Base-by-base conservation (phyloP, 768 basidiomycete genomes). In the Phlegmacium glaucopus region DNA sequence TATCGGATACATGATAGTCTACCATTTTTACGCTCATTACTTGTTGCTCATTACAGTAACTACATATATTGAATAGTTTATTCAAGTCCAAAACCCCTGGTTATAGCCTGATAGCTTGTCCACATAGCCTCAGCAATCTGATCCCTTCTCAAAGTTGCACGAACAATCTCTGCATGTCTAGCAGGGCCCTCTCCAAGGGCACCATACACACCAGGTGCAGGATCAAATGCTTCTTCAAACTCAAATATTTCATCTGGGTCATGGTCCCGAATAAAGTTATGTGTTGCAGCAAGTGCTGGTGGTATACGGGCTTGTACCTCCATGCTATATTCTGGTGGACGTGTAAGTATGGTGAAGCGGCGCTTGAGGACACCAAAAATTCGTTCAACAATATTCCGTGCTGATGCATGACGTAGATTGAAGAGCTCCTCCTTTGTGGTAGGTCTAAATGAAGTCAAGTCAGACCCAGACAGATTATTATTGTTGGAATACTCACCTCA, bases 371-470 rank as follows among this genome's bases (percentile, higher is more conserved):
- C 62, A 43, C 70, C 70, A 62, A 71, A 72, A 27, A 71, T 69
- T 11, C 50, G 54, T 48, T 72, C 68, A 47, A 73, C 55, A 26
- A 71, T 59, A 63, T 72, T 76, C 1, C 59, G 61, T 37, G 62
- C 64, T 46, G 58, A 60, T 8, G 70, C 59, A 60, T 76, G 71
- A n/a, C 63, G 56, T 3, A 76, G 60, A 58, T 74, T 76, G 49
- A 62, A 75, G 1, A 75, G 53, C 50, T 76, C 70, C 53, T 74
- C 57, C 29, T 60, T 48, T 34, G 65, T 69, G 44, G n/a, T 30
- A 26, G 71, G 71, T 30, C 68, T 69, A 50, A 18, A 10, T 39
- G 22, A 42, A 29, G 50, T 38, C 42, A 40, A 35, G 48, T 47
- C 25, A 50, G 13, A 15, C 34, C 18, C 11, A 46, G 37, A 52